Evolutionary conservation across 1,284 basidiomycete species (phyloP).

Genomic region (Violaceomyces palustris): DNA sequence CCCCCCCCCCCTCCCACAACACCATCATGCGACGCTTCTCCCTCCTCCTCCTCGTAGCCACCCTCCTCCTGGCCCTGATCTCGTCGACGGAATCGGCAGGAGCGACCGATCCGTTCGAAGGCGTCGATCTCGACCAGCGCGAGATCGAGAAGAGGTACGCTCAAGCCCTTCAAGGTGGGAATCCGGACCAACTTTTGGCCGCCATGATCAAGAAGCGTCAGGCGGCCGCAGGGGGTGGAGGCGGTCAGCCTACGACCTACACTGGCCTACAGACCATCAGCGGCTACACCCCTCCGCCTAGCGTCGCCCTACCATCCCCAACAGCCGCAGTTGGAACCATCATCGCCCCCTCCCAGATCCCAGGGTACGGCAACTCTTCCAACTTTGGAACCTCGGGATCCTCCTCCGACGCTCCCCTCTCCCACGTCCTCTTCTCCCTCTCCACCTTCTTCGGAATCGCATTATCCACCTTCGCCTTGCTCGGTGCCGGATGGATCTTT

Average conservation of each 20-base stretch:
- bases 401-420: constrained; percentile 16
- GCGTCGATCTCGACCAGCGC: neutral
- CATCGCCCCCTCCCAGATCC: constrained; percentile 17
- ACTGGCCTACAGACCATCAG: constrained; percentile 32
- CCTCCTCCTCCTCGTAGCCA: neutral
- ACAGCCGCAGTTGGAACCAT: constrained; percentile 28
- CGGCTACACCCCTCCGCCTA: constrained; percentile 34
- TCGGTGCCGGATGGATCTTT: constrained; percentile 6
- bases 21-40: neutral
- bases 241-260: constrained; percentile 22
- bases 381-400: constrained; percentile 4
- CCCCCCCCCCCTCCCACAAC: neutral
- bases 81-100: neutral
- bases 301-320: constrained; percentile 10
- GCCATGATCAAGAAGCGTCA: constrained; percentile 30
- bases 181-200: neutral
- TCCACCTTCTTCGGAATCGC: constrained; percentile 9
- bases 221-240: constrained; percentile 35
- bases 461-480: constrained; percentile 6
- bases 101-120: neutral
- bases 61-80: constrained; percentile 1
- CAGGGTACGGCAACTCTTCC: constrained; percentile 25
- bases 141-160: neutral
- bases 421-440: constrained; percentile 7
- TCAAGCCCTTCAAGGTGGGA: neutral